Evolutionary conservation across 2,329 filamentous ascomycete genomes (phyloP).

Genomic region (Alternaria triticimaculans): DNA sequence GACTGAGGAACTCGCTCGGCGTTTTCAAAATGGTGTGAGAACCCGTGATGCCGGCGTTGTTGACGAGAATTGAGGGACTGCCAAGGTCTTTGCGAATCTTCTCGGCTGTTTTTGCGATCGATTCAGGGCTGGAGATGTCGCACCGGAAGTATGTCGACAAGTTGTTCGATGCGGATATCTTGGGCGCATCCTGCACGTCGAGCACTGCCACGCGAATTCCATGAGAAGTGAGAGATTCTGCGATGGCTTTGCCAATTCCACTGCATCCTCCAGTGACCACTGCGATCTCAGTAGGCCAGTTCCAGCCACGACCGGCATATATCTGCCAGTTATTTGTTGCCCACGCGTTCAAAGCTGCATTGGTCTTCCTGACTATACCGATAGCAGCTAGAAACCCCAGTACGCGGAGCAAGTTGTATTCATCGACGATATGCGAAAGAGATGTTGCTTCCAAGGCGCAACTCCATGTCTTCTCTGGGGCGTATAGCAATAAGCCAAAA

Average conservation of each 20-base stretch:
- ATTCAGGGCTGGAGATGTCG: conserved; percentile 19
- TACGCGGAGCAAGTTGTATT: background rate
- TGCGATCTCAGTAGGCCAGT: conserved; percentile 21
- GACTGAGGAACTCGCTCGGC: conserved; percentile 1
- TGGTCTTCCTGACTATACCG: background rate
- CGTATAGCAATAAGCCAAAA: conserved; percentile 1
- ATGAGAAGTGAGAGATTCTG: conserved; percentile 11
- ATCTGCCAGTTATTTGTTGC: conserved; percentile 12
- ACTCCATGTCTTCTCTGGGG: background rate
- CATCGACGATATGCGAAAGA: background rate
- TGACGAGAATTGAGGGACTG: conserved; percentile 26
- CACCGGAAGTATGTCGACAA: conserved; percentile 22
- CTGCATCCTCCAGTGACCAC: conserved; percentile 25
- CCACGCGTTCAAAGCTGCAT: conserved; percentile 8
- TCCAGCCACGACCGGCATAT: conserved; percentile 11
- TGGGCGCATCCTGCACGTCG: conserved; percentile 15
- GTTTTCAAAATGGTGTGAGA: conserved; percentile 16
- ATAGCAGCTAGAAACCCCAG: conserved; percentile 1
- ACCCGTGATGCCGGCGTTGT: conserved; percentile 28
- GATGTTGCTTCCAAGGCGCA: background rate
- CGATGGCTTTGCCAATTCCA: conserved; percentile 23
- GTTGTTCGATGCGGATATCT: conserved; percentile 8
- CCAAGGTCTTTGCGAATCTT: conserved; percentile 17
- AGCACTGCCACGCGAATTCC: conserved; percentile 21
- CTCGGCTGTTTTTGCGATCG: conserved; percentile 13